Evolutionary conservation across 345 rosid genomes (phyloP).

Genomic region (Populus tremula): DNA sequence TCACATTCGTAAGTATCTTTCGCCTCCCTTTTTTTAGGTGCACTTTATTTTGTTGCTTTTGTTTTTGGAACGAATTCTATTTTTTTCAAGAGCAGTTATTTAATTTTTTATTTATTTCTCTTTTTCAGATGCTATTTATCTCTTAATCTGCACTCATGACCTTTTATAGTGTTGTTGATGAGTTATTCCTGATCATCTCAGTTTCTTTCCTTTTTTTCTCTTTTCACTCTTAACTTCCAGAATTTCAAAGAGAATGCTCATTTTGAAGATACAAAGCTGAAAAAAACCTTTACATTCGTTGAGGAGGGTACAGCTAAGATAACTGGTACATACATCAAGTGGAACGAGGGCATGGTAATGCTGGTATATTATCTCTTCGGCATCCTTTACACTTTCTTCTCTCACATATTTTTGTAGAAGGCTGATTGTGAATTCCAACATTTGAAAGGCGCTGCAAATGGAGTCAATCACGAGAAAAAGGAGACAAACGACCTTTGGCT

Average conservation of each 20-base stretch:
- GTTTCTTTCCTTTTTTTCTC: not conserved
- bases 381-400: not conserved
- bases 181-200: not conserved
- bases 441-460: constrained; percentile 23
- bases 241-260: constrained; percentile 23
- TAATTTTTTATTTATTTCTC: not conserved
- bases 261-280: constrained; percentile 27
- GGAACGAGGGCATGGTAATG: constrained; percentile 30
- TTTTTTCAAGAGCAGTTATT: not conserved
- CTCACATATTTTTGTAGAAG: not conserved
- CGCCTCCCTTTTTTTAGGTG: not conserved
- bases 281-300: constrained; percentile 21
- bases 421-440: not conserved
- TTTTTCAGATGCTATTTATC: not conserved
- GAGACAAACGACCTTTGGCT: constrained; percentile 16
- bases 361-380: not conserved
- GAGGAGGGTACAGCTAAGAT: constrained; percentile 24
- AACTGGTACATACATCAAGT: constrained; percentile 21
- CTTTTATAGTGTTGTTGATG: not conserved
- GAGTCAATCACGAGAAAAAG: constrained; percentile 17
- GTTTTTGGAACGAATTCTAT: not conserved
- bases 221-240: not conserved
- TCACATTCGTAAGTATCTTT: constrained; percentile 20
- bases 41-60: not conserved
- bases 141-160: not conserved